phyloP scores from a whole-genome alignment of 495 filamentous ascomycete genomes.

The Penicillium cosmopolitanum region DNA sequence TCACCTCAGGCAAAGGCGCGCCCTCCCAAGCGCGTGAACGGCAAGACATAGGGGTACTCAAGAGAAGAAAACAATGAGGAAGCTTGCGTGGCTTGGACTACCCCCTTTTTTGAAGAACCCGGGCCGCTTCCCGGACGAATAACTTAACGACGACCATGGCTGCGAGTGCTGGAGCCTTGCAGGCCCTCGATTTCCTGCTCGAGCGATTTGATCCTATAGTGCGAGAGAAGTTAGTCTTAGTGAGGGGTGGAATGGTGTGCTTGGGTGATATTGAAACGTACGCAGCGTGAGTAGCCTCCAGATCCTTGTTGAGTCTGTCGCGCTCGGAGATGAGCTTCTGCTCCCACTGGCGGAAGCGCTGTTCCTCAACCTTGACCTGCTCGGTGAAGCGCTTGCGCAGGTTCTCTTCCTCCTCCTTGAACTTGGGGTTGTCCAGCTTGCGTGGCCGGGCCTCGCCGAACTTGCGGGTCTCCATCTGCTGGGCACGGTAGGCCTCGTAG shows the following conservation, averaged over 20 bases:
- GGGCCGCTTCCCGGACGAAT: constrained; percentile 24
- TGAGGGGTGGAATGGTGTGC: neutral
- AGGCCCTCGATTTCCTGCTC: constrained; percentile 90
- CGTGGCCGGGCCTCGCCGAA: constrained; percentile 95
- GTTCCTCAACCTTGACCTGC: constrained; percentile 99
- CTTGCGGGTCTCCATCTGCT: constrained; percentile 99
- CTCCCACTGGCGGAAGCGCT: constrained; percentile 98
- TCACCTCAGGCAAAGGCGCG: constrained; percentile 31
- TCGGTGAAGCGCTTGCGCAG: constrained; percentile 98
- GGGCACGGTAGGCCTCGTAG: constrained; percentile 98
- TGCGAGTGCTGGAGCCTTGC: constrained; percentile 90
- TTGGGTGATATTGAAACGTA: constrained; percentile 44
- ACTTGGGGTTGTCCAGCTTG: constrained; percentile 99
- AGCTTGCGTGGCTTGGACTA: constrained; percentile 33
- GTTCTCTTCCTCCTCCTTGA: constrained; percentile 99
- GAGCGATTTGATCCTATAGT: constrained; percentile 81
- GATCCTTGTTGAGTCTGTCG: constrained; percentile 98
- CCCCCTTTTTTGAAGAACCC: constrained; percentile 42
- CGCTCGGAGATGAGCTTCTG: constrained; percentile 98
- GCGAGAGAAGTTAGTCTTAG: constrained; percentile 31
- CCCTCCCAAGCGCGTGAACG: constrained; percentile 32
- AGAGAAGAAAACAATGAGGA: constrained; percentile 41
- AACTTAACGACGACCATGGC: constrained; percentile 89
- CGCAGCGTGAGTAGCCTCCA: constrained; percentile 95
- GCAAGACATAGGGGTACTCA: constrained; percentile 47